Conservation (phyloP, 2,329 filamentous ascomycete genomes). For the Talaromyces piceae region DNA sequence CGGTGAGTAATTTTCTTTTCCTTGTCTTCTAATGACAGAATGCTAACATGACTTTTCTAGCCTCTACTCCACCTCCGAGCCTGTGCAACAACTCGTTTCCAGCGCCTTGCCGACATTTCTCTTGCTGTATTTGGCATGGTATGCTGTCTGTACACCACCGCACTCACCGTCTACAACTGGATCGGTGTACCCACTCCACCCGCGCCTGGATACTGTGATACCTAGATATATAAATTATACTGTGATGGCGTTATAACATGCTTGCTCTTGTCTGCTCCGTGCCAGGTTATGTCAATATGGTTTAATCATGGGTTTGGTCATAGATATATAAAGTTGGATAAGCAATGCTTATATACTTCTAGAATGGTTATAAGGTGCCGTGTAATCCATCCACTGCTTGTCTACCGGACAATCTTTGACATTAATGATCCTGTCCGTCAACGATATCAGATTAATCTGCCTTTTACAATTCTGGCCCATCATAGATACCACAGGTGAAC, state of each 20-base stretch:
- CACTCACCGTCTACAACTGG: conserved; percentile 82
- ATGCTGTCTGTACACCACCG: conserved; percentile 88
- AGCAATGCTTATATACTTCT: no score
- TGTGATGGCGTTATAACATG: neutral
- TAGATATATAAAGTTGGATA: no score
- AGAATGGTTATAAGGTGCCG: no score
- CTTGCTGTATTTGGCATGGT: conserved; percentile 76
- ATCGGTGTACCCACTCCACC: conserved; percentile 47
- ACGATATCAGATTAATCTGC: no score
- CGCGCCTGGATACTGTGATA: conserved; percentile 58
- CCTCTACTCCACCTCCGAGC: conserved; percentile 82
- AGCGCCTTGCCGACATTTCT: conserved; percentile 63
- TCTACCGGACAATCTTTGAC: no score
- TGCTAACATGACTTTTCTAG: conserved; percentile 39
- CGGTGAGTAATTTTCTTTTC: conserved; percentile 55
- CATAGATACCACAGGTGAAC: no score
- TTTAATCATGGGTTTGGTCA: neutral
- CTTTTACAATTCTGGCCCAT: no score
- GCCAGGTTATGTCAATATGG: neutral
- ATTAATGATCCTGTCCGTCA: no score
- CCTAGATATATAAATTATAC: conserved; percentile 11
- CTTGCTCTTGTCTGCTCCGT: neutral
- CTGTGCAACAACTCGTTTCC: conserved; percentile 61
- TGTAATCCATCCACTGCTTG: no score
- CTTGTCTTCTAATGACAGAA: neutral